Evolutionary conservation across 148 eudicot species (phyloP), one percentile per base, ranked within the genome.

Genomic region (Mesembryanthemum crystallinum): DNA sequence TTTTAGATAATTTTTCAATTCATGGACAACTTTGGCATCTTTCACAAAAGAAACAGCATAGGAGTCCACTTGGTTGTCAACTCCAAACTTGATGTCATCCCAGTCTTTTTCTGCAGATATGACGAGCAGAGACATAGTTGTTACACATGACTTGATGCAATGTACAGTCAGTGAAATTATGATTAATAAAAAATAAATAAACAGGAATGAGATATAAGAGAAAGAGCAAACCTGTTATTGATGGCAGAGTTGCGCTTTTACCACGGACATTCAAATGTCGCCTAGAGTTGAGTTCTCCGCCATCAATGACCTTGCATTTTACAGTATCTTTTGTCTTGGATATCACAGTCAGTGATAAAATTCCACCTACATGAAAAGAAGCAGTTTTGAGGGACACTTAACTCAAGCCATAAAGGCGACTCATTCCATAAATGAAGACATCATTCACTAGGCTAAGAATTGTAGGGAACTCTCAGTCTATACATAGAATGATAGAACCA

Each of bases 1-100:
- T 80, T 80, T 86, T 24, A 95, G 92, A 82, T 92, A 95, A 74
- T 85, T 88, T 88, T 95, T 89, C 86, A 95, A 77, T 74, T 95
- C 94, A 78, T 88, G 92, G 62, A 95, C 86, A 80, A 95, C 99
- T 77, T 83, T 67, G 43, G 97, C 97, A 80, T 88, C 91, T 86
- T 95, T 95, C 76, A 95, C 99, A 83, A 92, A 95, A 51, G 99
- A 95, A 80, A 95, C 97, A 73, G 99, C 99, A 79, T 95, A 95
- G 72, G 87, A 95, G 77, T 95, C 99, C 78, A 95, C 92, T 81
- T 84, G 72, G 69, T 95, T 95, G 76, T 95, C 97, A 79, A 92
- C 97, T 39, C 99, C 99, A 86, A 95, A 95, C 85, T 92, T 92
- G 73, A 95, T 95, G 79, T 95, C 99, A 78, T 95, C 99, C 99